These are phyloP conservation scores for Malassezia japonica DNA, from an alignment of 1,284 basidiomycete species.

Conservation along the genomic window DNA sequence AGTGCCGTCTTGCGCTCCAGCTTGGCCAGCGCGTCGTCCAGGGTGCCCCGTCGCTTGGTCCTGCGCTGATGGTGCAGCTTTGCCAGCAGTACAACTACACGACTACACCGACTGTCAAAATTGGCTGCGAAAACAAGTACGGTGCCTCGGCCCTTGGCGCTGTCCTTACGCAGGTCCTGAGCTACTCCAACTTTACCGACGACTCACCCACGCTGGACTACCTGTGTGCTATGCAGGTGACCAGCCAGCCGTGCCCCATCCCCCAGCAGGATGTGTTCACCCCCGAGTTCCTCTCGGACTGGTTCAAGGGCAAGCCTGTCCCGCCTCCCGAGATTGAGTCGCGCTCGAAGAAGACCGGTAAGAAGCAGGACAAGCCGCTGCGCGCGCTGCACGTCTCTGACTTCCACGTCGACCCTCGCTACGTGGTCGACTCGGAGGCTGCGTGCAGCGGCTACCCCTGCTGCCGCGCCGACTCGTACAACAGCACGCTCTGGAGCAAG, in stretches of 20 bases:
- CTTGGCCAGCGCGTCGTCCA: conserved; percentile 61
- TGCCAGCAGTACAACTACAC: conserved; percentile 59
- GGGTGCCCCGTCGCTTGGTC: conserved; percentile 58
- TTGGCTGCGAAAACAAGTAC: conserved; percentile 42
- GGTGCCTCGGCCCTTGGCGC: conserved; percentile 25
- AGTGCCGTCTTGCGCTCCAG: conserved; percentile 60
- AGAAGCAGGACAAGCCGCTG: conserved; percentile 55
- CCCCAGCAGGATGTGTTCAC: conserved; percentile 26
- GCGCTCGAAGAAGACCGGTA: conserved; percentile 17
- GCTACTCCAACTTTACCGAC: conserved; percentile 36
- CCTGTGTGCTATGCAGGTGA: conserved; percentile 26
- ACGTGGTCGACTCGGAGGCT: conserved; percentile 64
- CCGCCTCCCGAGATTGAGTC: conserved; percentile 15
- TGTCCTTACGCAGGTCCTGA: conserved; percentile 34
- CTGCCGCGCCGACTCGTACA: conserved; percentile 59
- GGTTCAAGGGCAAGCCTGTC: conserved; percentile 28
- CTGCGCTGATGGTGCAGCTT: conserved; percentile 56
- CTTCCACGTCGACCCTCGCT: conserved; percentile 70
- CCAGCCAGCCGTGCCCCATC: conserved; percentile 19
- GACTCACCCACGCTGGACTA: conserved; percentile 34
- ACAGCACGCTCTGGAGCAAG: conserved; percentile 51
- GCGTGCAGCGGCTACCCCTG: conserved; percentile 64
- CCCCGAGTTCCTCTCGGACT: conserved; percentile 25
- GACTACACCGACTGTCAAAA: conserved; percentile 53
- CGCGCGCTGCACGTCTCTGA: conserved; percentile 70